Conservation (phyloP, 768 basidiomycete species). For the Hygrocybe coccinea region DNA sequence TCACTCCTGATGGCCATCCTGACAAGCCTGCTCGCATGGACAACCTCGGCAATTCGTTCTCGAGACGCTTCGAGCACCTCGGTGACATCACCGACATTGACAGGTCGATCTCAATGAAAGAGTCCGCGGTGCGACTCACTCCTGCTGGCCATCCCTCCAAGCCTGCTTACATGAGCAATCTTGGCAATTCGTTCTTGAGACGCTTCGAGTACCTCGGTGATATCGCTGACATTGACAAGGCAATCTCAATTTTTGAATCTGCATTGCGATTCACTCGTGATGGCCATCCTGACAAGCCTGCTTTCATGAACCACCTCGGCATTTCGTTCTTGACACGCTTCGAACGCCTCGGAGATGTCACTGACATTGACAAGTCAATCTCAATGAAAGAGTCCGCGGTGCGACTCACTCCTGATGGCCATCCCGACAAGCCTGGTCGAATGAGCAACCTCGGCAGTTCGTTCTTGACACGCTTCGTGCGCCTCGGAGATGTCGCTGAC, state of each 20-base stretch:
- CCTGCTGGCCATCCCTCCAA: neutral
- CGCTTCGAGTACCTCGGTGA: neutral
- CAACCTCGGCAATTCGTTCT: neutral
- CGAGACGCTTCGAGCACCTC: neutral
- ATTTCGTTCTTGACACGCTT: slow-evolving; percentile 15
- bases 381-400: too few species aligned
- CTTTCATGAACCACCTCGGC: slow-evolving; percentile 6
- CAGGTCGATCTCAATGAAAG: neutral
- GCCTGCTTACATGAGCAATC: neutral
- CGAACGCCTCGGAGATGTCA: slow-evolving; percentile 6
- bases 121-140: neutral
- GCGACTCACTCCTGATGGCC: too few species aligned
- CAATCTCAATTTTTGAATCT: neutral
- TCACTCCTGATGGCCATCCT: neutral
- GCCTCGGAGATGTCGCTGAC: too few species aligned
- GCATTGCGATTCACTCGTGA: neutral
- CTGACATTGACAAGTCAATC: slow-evolving; percentile 11
- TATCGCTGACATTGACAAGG: neutral
- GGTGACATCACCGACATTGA: neutral
- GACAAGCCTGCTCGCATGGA: neutral
- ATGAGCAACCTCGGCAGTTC: too few species aligned
- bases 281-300: neutral
- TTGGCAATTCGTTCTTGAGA: neutral
- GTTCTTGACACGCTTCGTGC: too few species aligned
- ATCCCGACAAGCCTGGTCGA: too few species aligned